These are phyloP conservation scores for Globisporangium spiculum DNA, from an alignment of 352 stramenopile species.

Conservation along the genomic window DNA sequence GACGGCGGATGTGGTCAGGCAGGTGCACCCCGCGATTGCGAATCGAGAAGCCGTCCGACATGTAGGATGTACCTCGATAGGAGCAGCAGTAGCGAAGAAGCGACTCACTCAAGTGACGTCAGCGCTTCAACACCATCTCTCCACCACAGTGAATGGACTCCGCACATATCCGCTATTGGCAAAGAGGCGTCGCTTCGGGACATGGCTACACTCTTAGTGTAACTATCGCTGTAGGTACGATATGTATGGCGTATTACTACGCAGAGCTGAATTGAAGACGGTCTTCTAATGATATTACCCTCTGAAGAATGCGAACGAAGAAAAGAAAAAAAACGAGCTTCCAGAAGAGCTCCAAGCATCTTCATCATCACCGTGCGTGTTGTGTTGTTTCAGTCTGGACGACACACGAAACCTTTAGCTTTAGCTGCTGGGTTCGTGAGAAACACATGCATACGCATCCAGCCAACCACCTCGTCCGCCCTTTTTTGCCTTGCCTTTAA, in stretches of 20 bases:
- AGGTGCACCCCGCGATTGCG: constrained; percentile 33
- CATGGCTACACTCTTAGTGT: neutral
- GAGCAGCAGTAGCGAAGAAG: neutral
- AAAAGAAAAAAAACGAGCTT: neutral
- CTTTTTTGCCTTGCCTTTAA: neutral
- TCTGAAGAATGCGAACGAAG: neutral
- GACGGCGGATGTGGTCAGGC: constrained; percentile 27
- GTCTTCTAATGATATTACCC: neutral
- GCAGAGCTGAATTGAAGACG: neutral
- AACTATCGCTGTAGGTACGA: neutral
- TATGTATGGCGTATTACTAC: neutral
- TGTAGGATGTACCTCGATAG: neutral
- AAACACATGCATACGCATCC: neutral
- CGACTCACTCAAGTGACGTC: neutral
- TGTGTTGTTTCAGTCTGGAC: neutral
- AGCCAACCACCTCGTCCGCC: neutral
- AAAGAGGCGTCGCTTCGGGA: neutral
- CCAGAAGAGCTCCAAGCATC: neutral
- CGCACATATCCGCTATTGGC: neutral
- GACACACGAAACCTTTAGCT: neutral
- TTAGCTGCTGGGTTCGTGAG: neutral
- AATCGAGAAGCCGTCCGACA: constrained; percentile 23
- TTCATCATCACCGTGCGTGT: neutral
- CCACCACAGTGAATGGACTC: neutral
- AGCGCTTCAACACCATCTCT: neutral